Evolutionary conservation across 192 early-diverging fungal genomes (phyloP), one percentile per base, ranked within the genome.

Genomic region (Linnemannia hyalina): DNA sequence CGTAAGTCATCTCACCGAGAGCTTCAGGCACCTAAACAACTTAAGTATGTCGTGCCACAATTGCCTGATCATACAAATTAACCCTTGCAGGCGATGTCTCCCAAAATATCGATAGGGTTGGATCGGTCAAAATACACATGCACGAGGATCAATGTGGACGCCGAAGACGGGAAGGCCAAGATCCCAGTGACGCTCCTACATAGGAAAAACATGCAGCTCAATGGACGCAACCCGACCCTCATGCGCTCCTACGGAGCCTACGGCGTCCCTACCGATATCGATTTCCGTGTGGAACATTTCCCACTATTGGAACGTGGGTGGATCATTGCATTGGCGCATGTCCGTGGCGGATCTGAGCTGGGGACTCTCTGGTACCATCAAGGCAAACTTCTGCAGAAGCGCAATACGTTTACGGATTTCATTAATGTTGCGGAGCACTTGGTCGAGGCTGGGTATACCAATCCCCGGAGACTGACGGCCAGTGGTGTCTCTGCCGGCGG

Each of bases 161-260:
- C 91, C 13, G 47, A 90, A 40, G 91, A 89, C 65, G 83, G 82
- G 7, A 68, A 73, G 26, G 71, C 80, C 5, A n/a, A 82, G 54
- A 89, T 96, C 68, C 95, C 95, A 1, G 90, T 96, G 42, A 95
- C 95, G 3, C 75, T 96, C 44, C 88, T 96, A 20, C 92, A 92
- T 73, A 88, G 88, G 26, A 90, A 91, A 60, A 81, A 82, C 36
- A 73, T 92, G 46, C 77, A 85, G 9, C 77, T 90, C 72, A 87
- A 90, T 78, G 82, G 87, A 36, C 84, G 90, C 32, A 93, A 93
- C 73, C 92, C 92, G 11, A 82, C 91, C 8, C 77, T 97, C 60
- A 85, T 97, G 76, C 93, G 95, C 18, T 92, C 93, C 0, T 97
- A 97, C 74, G 96, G 95, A 23, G 95, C 96, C 32, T 97, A 97